Conservation (phyloP, 768 basidiomycete genomes). For the Macrolepiota fuliginosa region DNA sequence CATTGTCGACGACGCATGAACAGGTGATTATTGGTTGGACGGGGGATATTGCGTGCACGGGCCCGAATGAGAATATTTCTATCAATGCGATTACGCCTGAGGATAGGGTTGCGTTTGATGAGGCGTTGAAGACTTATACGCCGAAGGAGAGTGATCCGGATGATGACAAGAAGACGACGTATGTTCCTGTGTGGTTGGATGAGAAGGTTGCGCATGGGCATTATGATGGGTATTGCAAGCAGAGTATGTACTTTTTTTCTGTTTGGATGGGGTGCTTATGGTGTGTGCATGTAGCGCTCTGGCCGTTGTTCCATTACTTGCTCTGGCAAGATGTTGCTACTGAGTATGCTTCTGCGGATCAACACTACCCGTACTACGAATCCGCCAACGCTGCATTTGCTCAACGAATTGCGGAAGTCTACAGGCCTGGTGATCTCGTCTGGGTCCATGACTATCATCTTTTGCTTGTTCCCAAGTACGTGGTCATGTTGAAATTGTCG, state of each 20-base stretch:
- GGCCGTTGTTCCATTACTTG: slow-evolving; percentile 98
- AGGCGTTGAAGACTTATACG: slow-evolving; percentile 59
- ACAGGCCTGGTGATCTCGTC: slow-evolving; percentile 87
- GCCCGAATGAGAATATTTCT: slow-evolving; percentile 22
- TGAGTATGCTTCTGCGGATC: slow-evolving; percentile 83
- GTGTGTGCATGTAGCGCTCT: slow-evolving; percentile 58
- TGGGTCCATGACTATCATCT: slow-evolving; percentile 97
- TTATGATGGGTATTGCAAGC: slow-evolving; percentile 98
- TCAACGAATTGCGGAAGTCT: slow-evolving; percentile 64
- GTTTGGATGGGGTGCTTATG: background rate
- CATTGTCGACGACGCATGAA: slow-evolving; percentile 79
- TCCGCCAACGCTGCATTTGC: slow-evolving; percentile 87
- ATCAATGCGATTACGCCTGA: slow-evolving; percentile 23
- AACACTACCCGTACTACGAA: slow-evolving; percentile 78
- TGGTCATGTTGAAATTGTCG: background rate
- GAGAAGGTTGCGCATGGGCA: slow-evolving; percentile 89
- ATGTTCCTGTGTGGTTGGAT: slow-evolving; percentile 90
- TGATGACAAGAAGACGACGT: slow-evolving; percentile 60
- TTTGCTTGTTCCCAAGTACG: slow-evolving; percentile 74
- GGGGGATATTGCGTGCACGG: slow-evolving; percentile 72
- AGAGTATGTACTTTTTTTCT: slow-evolving; percentile 56
- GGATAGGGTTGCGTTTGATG: slow-evolving; percentile 66
- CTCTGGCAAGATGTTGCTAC: slow-evolving; percentile 96
- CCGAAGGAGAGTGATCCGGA: slow-evolving; percentile 57
- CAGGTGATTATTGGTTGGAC: slow-evolving; percentile 95